Evolutionary conservation across 768 basidiomycete species (phyloP).

Genomic region (Hortiboletus flavorubellus): DNA sequence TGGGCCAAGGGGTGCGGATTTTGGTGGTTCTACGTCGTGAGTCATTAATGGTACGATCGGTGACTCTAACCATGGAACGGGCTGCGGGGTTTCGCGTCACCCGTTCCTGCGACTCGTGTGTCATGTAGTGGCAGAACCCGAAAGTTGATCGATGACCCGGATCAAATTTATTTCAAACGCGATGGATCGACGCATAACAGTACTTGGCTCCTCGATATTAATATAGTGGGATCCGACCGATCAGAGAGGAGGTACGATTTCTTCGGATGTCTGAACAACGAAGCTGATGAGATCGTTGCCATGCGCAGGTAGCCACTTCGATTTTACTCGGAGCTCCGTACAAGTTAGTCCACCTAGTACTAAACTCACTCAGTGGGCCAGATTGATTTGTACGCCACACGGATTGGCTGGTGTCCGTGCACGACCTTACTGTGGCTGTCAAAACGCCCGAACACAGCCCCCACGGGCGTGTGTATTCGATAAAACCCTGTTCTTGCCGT

Average conservation of each 20-base stretch:
- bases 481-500: not conserved
- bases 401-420: no score
- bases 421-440: not conserved
- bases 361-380: not conserved
- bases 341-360: not conserved
- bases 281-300: not conserved
- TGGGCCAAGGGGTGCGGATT: no score
- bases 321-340: not conserved
- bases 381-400: no score
- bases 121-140: no score
- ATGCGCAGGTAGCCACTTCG: not conserved
- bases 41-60: no score
- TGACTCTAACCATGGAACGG: no score
- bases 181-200: no score
- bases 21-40: no score
- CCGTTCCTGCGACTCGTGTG: no score
- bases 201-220: not conserved
- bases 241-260: constrained; percentile 1
- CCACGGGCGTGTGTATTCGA: not conserved
- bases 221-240: not conserved
- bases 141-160: no score
- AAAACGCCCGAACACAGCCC: not conserved
- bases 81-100: no score
- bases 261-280: not conserved
- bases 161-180: no score